Conservation (phyloP, 2,329 filamentous ascomycete genomes). For the Ophiostoma populinum region DNA sequence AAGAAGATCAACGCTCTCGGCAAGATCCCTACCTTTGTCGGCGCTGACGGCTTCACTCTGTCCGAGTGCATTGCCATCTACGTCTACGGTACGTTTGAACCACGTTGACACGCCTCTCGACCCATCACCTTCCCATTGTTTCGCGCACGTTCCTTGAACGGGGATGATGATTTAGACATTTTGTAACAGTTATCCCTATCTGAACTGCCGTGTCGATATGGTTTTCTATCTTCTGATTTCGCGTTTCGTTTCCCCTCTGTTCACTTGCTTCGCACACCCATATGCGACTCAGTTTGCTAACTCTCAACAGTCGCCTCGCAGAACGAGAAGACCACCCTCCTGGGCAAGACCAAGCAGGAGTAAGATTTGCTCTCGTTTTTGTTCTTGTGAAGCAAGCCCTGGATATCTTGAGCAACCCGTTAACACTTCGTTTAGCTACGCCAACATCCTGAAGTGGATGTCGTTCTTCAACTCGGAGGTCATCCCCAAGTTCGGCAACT, state of each 20-base stretch:
- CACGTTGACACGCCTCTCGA: not conserved
- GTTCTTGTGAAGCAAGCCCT: too few species aligned
- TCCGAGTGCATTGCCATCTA: slow-evolving; percentile 87
- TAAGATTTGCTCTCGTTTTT: slow-evolving; percentile 28
- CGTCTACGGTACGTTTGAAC: slow-evolving; percentile 71
- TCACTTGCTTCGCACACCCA: slow-evolving; percentile 7
- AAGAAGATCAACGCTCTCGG: slow-evolving; percentile 70
- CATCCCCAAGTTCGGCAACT: slow-evolving; percentile 52
- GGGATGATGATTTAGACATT: slow-evolving; percentile 56
- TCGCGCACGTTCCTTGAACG: not conserved
- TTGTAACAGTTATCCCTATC: slow-evolving; percentile 97
- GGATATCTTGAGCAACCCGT: not conserved
- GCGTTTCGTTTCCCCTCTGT: slow-evolving; percentile 13
- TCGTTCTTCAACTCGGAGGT: slow-evolving; percentile 90
- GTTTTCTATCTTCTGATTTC: slow-evolving; percentile 69
- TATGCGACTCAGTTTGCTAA: slow-evolving; percentile 13
- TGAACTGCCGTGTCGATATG: slow-evolving; percentile 79
- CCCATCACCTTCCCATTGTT: not conserved
- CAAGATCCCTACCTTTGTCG: slow-evolving; percentile 86
- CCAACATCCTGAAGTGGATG: slow-evolving; percentile 95
- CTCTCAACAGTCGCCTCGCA: slow-evolving; percentile 69
- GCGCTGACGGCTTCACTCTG: slow-evolving; percentile 77
- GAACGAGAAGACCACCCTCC: slow-evolving; percentile 98
- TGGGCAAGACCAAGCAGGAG: slow-evolving; percentile 99
- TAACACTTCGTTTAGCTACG: slow-evolving; percentile 47